phyloP scores from a whole-genome alignment of 108 stramenopile species.

The Pseudonitzschia pungens region DNA sequence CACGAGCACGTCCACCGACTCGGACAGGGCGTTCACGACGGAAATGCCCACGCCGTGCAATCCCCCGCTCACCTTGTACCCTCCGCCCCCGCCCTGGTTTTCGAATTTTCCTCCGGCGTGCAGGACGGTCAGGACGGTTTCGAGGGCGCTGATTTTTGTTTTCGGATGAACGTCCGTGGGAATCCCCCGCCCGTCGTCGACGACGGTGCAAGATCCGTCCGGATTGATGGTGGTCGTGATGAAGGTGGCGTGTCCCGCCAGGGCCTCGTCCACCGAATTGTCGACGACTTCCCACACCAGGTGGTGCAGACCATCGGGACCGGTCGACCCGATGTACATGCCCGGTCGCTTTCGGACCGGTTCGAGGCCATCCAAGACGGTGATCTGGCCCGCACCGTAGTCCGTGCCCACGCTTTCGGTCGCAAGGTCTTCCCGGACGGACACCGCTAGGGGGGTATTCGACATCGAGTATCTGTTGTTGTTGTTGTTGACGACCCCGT shows the following conservation, averaged over 20 bases:
- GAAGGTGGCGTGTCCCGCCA: conserved; percentile 88
- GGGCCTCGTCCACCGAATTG: conserved; percentile 93
- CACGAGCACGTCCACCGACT: conserved; percentile 77
- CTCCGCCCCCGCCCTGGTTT: conserved; percentile 71
- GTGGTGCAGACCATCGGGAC: conserved; percentile 93
- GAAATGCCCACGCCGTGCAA: conserved; percentile 96
- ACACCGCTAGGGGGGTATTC: not conserved
- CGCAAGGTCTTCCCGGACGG: not conserved
- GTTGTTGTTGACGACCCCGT: not conserved
- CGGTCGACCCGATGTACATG: conserved; percentile 95
- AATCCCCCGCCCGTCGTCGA: conserved; percentile 93
- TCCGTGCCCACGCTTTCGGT: not conserved
- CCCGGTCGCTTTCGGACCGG: conserved; percentile 96
- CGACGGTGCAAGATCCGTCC: conserved; percentile 76
- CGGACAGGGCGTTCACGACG: conserved; percentile 93
- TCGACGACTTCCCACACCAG: conserved; percentile 95
- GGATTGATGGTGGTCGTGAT: conserved; percentile 67
- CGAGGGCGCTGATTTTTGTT: conserved; percentile 79
- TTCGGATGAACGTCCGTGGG: conserved; percentile 86
- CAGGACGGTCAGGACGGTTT: conserved; percentile 93
- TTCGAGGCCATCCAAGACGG: conserved; percentile 92
- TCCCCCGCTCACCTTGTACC: conserved; percentile 93
- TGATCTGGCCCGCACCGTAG: conserved; percentile 93
- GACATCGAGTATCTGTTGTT: not conserved
- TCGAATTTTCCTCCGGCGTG: conserved; percentile 99